Evolutionary conservation across 345 rosid species (phyloP), one percentile per base, ranked within the genome.

Genomic region (Rhodomyrtus tomentosa): DNA sequence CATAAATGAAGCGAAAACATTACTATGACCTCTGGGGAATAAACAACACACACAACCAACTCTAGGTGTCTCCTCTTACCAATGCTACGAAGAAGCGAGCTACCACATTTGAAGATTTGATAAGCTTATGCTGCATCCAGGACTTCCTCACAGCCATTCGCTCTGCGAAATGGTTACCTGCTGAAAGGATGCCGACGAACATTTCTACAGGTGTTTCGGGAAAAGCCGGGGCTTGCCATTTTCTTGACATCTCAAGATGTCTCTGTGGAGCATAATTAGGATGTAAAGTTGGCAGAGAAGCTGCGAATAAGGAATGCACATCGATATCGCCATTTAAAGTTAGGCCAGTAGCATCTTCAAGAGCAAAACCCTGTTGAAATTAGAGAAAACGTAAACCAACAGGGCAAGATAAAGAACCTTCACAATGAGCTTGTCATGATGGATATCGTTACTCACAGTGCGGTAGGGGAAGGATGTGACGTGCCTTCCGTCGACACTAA

Each of bases 331-430:
- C 98, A 29, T 82, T 92, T 85, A 96, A 85, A 49, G 92, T 92
- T 56, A 96, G 92, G 54, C 98, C 98, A 5, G 99, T 96, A 56
- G 99, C 99, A 93, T 96, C 99, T 92, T 96, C 99, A 11, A 96
- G 95, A 11, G 98, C 91, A 87, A 89, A 96, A 40, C 98, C 98
- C 99, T 96, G 89, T n/a, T 84, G 81, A 55, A 87, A 87, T 80
- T 14, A 81, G 74, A 62, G 86, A 85, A 55, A 49, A 81, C 48
- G n/a, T 50, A 86, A 87, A 87, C 82, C 76, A 88, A 86, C 58
- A 80, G 54, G 49, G 80, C 80, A 54, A 49, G 45, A 50, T 12
- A 50, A 49, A 3, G 55, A 62, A 10, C 40, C 49, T 82, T 68
- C 15, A 2, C 15, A 18, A 45, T 7, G 40, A 38, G 76, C 25